Evolutionary conservation across 1,284 basidiomycete genomes (phyloP), one percentile per base, ranked within the genome.

Genomic region (Leccinum subspadiceum): DNA sequence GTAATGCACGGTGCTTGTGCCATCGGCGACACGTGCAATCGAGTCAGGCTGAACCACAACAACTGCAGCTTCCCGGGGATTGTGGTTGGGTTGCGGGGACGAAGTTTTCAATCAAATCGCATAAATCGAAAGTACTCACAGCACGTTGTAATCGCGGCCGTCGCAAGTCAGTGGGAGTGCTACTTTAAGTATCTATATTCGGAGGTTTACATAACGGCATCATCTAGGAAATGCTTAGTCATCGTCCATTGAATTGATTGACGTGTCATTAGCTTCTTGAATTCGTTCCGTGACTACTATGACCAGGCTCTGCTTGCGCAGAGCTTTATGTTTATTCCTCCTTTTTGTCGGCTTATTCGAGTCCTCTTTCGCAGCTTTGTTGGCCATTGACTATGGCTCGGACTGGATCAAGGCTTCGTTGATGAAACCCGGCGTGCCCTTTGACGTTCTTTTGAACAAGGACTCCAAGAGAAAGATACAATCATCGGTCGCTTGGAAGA

Each of bases 401-500:
- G 95, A 98, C 77, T 94, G 88, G 81, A 96, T 94, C 71, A 99
- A 98, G 76, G 92, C 94, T 29, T 96, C 95, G 8, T 81, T 99
- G 62, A 92, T 99, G 84, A 96, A 96, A 72, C 96, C 96, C 1
- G 96, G 96, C 46, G 80, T 93, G 55, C 95, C 96, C 1, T 97
- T 99, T 70, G 96, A 99, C 76, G 93, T 99, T 33, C 81, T 99
- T 37, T 81, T 99, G 54, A 96, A 97, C 77, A 92, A 93, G 73
- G 96, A 98, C 75, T 96, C 94, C 46, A 98, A 98, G 78, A 84
- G 96, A 65, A 99, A 99, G 78, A 94, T 98, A 56, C 90, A 92
- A 67, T 87, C 92, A 22, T 86, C 89, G 1, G 92, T 98, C 0
- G 90, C 83, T 33, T 96, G 91, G 92, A 96, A 93, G 78, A 84